Percentiles rank a stretch among this genome's conserved stretches.
Conservation (phyloP, 1,139 yeast species). For the Candida mesenterica region DNA sequence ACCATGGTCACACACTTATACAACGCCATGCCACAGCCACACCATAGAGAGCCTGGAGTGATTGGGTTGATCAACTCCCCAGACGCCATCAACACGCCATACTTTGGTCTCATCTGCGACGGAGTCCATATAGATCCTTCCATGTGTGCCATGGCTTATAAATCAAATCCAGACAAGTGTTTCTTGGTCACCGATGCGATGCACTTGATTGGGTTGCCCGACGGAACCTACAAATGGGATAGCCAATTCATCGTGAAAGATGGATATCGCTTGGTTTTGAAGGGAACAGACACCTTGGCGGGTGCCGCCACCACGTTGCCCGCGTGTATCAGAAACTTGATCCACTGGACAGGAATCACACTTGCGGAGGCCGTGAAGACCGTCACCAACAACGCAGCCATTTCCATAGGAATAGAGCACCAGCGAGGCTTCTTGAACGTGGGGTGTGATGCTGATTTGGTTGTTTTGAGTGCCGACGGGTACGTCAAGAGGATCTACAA, state of each 20-base stretch:
- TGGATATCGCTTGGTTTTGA: conserved; percentile 47
- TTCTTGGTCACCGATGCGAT: conserved; percentile 64
- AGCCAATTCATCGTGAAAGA: conserved; percentile 48
- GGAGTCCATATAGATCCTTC: conserved; percentile 65
- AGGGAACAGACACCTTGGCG: conserved; percentile 61
- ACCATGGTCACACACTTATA: conserved; percentile 62
- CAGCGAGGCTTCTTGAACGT: conserved; percentile 51
- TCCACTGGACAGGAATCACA: conserved; percentile 50
- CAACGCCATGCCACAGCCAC: conserved; percentile 70
- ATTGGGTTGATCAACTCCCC: conserved; percentile 53
- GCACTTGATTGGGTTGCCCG: conserved; percentile 52
- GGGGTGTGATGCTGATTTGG: conserved; percentile 63
- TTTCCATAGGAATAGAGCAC: conserved; percentile 42
- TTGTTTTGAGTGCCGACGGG: conserved; percentile 47
- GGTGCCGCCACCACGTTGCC: conserved; percentile 62
- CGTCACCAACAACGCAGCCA: conserved; percentile 59
- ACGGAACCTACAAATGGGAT: conserved; percentile 53
- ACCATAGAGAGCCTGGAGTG: conserved; percentile 61
- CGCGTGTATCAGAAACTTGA: conserved; percentile 52
- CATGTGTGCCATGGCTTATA: conserved; percentile 53
- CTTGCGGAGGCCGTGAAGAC: conserved; percentile 56
- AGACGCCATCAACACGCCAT: conserved; percentile 37
- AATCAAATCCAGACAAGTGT: conserved; percentile 54
- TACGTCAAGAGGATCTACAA: conserved; percentile 51
- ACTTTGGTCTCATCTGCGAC: conserved; percentile 59